A percentile compares a stretch with the other conserved stretches of the same genome.
These are phyloP conservation scores for Geotrichum histeridarum DNA, from an alignment of 1,139 yeast genomes.

Conservation along the genomic window DNA sequence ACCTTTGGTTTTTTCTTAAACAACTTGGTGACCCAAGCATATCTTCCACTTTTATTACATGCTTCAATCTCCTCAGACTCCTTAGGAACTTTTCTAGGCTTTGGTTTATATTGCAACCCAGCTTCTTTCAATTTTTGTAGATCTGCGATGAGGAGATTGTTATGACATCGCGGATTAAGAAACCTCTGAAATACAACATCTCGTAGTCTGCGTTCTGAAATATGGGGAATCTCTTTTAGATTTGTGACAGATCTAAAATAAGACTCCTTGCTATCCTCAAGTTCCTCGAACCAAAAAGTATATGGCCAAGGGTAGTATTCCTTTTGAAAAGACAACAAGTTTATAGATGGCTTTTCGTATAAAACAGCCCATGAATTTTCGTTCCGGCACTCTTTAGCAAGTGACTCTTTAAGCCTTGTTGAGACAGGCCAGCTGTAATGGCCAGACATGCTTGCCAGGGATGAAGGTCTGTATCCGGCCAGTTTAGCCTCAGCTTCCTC, in stretches of 20 bases:
- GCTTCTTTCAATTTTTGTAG: neutral
- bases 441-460: too few relatives aligned
- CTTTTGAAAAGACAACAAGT: neutral
- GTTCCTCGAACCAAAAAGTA: slow-evolving; percentile 2
- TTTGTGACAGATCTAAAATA: neutral
- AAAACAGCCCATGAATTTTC: neutral
- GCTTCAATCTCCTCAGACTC: too few relatives aligned
- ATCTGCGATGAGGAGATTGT: slow-evolving; percentile 1
- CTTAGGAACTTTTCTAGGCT: neutral
- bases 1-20: too few relatives aligned
- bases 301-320: slow-evolving; percentile 10
- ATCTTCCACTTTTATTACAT: too few relatives aligned
- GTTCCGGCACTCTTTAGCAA: neutral
- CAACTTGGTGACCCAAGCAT: too few relatives aligned
- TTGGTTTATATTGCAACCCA: neutral
- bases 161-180: neutral
- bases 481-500: too few relatives aligned
- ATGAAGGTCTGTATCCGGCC: too few relatives aligned
- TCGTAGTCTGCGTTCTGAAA: neutral
- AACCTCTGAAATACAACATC: neutral
- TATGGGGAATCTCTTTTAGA: neutral
- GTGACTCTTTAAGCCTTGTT: too few relatives aligned
- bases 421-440: too few relatives aligned
- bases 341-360: slow-evolving; percentile 1
- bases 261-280: slow-evolving; percentile 4